phyloP scores from a whole-genome alignment of 495 filamentous ascomycete species.

The Glutinoglossum americanum region DNA sequence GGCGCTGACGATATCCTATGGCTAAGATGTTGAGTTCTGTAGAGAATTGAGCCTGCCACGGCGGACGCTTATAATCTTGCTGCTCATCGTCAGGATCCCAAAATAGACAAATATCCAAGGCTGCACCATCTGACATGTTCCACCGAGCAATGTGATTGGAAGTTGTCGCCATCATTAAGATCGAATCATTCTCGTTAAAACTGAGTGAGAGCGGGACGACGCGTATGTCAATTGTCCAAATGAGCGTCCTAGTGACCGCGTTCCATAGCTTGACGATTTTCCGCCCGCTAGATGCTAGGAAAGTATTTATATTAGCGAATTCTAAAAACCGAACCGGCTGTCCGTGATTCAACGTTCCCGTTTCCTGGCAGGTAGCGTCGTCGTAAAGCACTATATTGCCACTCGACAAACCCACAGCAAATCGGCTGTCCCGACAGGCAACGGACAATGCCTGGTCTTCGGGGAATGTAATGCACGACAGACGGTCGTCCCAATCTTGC shows the following conservation, averaged over 20 bases:
- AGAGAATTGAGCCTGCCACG: background rate
- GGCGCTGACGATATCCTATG: background rate
- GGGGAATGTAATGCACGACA: conserved; percentile 11
- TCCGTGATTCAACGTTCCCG: background rate
- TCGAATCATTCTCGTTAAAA: too few relatives aligned
- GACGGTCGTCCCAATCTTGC: conserved; percentile 17
- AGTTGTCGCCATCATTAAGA: too few relatives aligned
- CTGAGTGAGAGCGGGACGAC: too few relatives aligned
- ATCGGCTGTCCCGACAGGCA: conserved; percentile 8
- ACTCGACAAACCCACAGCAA: conserved; percentile 12
- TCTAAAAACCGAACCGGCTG: background rate
- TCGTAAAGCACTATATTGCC: conserved; percentile 5
- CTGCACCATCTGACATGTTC: too few relatives aligned
- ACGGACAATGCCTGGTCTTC: conserved; percentile 11
- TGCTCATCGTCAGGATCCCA: conserved; percentile 11
- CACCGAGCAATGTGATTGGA: too few relatives aligned
- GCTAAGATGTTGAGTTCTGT: background rate
- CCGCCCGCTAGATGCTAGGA: too few relatives aligned
- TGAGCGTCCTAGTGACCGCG: too few relatives aligned
- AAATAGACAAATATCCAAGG: background rate
- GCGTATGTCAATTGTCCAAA: too few relatives aligned
- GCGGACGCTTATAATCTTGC: background rate
- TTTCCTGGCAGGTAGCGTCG: background rate
- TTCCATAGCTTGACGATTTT: too few relatives aligned
- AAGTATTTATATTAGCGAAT: background rate